Base-by-base conservation (phyloP, 148 eudicot genomes). In the Fallopia convolvulus region DNA sequence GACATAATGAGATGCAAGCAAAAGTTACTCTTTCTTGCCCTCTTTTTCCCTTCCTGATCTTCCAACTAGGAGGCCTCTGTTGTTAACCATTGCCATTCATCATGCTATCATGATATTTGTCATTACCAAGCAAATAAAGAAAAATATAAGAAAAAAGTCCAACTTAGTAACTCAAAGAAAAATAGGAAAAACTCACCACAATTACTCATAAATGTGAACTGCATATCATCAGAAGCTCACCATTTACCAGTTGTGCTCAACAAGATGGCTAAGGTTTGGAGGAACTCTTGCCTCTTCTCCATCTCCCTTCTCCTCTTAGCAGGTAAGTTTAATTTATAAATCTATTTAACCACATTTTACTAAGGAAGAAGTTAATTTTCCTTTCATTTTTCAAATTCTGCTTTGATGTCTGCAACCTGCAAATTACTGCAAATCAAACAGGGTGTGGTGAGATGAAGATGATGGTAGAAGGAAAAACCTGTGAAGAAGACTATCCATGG, bases 401-500 rank as follows among this genome's bases (percentile, higher is more conserved):
- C 5, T 55, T 55, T 11, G 58, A 52, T 52, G 18, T 52, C 20
- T 52, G n/a, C 58, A 52, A 52, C 23, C n/a, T 55, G 61, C 61
- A 52, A 14, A 52, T 52, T 14, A 52, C 2, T 52, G 17, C 56
- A 55, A 55, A 55, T 21, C 33, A 61, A 66, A 33, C 41, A 66
- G 72, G 72, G 44, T 66, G 41, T 66, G 75, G 52, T 2, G 52
- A 72, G 75, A 72, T 42, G 75, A 72, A 72, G 52, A 72, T 42
- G 53, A 44, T 72, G 53, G 75, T 47, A 20, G 75, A 72, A 72
- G 75, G 75, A 30, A 66, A 36, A 6, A 15, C 44, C 8, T 72
- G 75, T 72, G 75, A 72, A 17, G 75, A 72, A 72, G 75, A 72
- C 33, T 42, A 42, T 5, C 75, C 75, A 47, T 72, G 75, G 75